Percentiles rank a stretch among this genome's conserved stretches.
phyloP scores from a whole-genome alignment of 306 rosid species.

The Quercus agrifolia region DNA sequence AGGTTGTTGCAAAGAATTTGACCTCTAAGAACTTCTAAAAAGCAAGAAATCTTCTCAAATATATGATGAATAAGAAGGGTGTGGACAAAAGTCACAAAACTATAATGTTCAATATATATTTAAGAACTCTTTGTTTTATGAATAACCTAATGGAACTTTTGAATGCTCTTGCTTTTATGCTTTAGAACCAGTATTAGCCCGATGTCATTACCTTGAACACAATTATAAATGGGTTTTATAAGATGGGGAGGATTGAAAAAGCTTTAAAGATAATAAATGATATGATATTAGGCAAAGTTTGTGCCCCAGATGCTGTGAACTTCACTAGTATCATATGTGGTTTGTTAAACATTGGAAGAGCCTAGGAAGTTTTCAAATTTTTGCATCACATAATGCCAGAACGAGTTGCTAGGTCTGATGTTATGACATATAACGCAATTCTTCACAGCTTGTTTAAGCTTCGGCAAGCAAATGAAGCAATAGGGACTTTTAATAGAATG shows the following conservation, averaged over 20 bases:
- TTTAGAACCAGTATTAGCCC: conserved; percentile 58
- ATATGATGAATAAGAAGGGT: conserved; percentile 51
- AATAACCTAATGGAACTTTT: conserved; percentile 71
- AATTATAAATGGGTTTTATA: conserved; percentile 75
- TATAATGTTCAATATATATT: conserved; percentile 73
- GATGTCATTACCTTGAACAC: conserved; percentile 78
- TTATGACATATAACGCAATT: conserved; percentile 67
- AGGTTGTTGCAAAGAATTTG: conserved; percentile 54
- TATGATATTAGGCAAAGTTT: conserved; percentile 65
- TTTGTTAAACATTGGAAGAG: conserved; percentile 54
- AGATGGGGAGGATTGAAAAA: conserved; percentile 68
- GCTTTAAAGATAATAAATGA: conserved; percentile 67
- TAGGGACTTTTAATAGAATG: conserved; percentile 45
- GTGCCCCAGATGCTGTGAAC: conserved; percentile 69
- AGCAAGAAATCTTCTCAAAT: conserved; percentile 61
- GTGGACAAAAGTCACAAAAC: conserved; percentile 62
- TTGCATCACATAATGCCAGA: conserved; percentile 49
- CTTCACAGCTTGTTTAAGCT: conserved; percentile 68
- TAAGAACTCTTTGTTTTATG: conserved; percentile 65
- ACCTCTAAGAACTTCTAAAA: conserved; percentile 48
- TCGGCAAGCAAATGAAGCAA: conserved; percentile 46
- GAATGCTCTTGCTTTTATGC: conserved; percentile 69
- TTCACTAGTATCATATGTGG: conserved; percentile 74
- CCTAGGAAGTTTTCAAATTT: conserved; percentile 52
- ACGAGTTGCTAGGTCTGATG: conserved; percentile 53